A percentile compares a stretch with the other conserved stretches of the same genome.
phyloP scores from a whole-genome alignment of 805 yeast species.

The Blastobotrys peoriensis region DNA sequence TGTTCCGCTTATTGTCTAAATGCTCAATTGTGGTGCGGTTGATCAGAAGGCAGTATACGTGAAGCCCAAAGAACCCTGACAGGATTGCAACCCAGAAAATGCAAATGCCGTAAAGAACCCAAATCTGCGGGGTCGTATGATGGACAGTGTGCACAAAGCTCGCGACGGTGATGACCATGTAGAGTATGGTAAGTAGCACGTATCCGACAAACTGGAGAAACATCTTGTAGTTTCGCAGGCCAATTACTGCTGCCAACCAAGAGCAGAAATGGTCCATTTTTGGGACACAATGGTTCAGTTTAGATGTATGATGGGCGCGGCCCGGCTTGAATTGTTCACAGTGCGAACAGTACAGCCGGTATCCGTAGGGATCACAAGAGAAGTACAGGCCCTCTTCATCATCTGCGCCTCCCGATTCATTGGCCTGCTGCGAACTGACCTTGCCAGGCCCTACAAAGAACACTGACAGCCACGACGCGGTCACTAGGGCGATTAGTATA shows the following conservation, averaged over 20 bases:
- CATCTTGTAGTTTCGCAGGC: constrained; percentile 53
- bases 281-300: constrained; percentile 53
- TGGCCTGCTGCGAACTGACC: constrained; percentile 19
- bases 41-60: constrained; percentile 38
- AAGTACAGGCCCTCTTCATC: constrained; percentile 50
- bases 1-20: constrained; percentile 12
- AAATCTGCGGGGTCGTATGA: constrained; percentile 42
- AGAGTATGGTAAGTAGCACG: constrained; percentile 35
- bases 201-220: constrained; percentile 46
- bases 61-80: constrained; percentile 37
- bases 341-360: constrained; percentile 66
- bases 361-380: constrained; percentile 65
- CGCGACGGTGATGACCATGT: constrained; percentile 36
- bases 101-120: constrained; percentile 41
- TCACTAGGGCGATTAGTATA: constrained; percentile 24
- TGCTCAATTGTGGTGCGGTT: constrained; percentile 56
- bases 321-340: constrained; percentile 62
- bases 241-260: constrained; percentile 71
- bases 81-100: constrained; percentile 44
- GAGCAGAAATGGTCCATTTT: constrained; percentile 80
- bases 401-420: constrained; percentile 18
- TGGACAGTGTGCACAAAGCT: constrained; percentile 27
- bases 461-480: constrained; percentile 42
- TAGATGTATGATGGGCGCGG: constrained; percentile 65
- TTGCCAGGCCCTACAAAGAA: constrained; percentile 55